These are phyloP conservation scores for Lachnellula arida DNA, from an alignment of 2,329 filamentous ascomycete species.

Conservation along the genomic window DNA sequence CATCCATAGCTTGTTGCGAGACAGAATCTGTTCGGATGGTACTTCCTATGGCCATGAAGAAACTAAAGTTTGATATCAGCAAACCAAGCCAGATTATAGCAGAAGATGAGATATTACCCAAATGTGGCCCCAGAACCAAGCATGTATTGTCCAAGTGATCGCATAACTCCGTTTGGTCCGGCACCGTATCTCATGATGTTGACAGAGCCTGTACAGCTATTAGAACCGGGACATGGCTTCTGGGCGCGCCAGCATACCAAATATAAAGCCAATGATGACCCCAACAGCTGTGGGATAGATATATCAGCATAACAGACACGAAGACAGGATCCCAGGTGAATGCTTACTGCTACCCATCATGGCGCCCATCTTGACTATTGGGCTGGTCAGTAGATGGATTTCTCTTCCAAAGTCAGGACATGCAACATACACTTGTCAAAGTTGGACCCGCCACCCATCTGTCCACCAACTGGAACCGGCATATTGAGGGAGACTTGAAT, in stretches of 20 bases:
- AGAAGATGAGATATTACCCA: slow-evolving; percentile 55
- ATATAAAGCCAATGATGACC: slow-evolving; percentile 95
- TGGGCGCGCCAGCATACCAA: slow-evolving; percentile 54
- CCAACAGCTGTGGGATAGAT: slow-evolving; percentile 66
- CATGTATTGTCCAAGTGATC: slow-evolving; percentile 97
- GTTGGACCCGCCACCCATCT: slow-evolving; percentile 56
- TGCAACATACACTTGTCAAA: slow-evolving; percentile 61
- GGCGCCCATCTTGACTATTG: slow-evolving; percentile 89
- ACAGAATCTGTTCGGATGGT: slow-evolving; percentile 84
- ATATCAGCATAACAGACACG: slow-evolving; percentile 1
- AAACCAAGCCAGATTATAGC: not conserved
- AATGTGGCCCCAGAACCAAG: slow-evolving; percentile 90
- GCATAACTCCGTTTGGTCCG: slow-evolving; percentile 87
- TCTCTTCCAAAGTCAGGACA: not conserved
- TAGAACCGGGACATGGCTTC: too few species aligned
- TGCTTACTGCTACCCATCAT: slow-evolving; percentile 97
- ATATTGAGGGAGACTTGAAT: slow-evolving; percentile 18
- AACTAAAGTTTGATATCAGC: slow-evolving; percentile 42
- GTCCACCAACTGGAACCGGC: slow-evolving; percentile 46
- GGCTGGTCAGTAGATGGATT: slow-evolving; percentile 33
- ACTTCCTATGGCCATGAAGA: slow-evolving; percentile 99
- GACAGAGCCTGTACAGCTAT: slow-evolving; percentile 62
- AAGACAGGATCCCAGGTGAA: not conserved
- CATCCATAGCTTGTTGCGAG: slow-evolving; percentile 67
- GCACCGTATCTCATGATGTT: slow-evolving; percentile 95